Conservation (phyloP, 2,329 filamentous ascomycete genomes). For the Sordariomycetes sp. region DNA sequence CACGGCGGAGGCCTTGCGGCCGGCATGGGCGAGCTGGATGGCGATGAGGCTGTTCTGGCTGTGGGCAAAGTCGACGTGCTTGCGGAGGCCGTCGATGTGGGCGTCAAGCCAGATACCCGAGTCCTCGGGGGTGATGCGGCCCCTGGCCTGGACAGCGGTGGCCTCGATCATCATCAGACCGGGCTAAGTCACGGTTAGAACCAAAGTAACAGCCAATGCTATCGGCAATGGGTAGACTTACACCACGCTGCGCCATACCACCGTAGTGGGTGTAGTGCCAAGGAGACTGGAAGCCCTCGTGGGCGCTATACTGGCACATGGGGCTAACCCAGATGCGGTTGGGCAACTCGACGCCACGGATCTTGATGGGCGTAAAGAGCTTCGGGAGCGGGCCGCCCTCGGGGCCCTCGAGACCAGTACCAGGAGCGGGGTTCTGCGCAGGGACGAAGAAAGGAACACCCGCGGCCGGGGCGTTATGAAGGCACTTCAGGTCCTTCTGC, state of each 20-base stretch:
- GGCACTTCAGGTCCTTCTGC: not conserved
- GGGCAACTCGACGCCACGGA: slow-evolving; percentile 27
- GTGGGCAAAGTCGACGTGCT: slow-evolving; percentile 48
- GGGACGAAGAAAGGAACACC: slow-evolving; percentile 33
- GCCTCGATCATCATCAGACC: slow-evolving; percentile 58
- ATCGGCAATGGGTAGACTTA: not conserved
- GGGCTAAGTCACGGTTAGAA: slow-evolving; percentile 17
- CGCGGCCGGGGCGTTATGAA: slow-evolving; percentile 11
- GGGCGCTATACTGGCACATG: slow-evolving; percentile 31
- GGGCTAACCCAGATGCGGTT: slow-evolving; percentile 33
- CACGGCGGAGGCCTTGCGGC: slow-evolving; percentile 44
- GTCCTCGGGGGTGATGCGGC: slow-evolving; percentile 61
- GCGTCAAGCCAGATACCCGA: slow-evolving; percentile 57
- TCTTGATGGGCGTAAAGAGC: slow-evolving; percentile 30
- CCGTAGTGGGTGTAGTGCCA: slow-evolving; percentile 67
- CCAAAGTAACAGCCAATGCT: slow-evolving; percentile 17
- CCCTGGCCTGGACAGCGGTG: slow-evolving; percentile 51
- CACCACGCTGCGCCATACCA: slow-evolving; percentile 33
- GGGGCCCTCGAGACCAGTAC: slow-evolving; percentile 30
- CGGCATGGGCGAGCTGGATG: slow-evolving; percentile 66
- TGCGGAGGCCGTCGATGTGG: slow-evolving; percentile 46
- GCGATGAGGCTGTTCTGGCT: slow-evolving; percentile 48
- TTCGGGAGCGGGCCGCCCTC: slow-evolving; percentile 33
- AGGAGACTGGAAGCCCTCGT: slow-evolving; percentile 46
- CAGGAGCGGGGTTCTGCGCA: slow-evolving; percentile 26